Evolutionary conservation across 371 early-diverging fungal genomes (phyloP), one percentile per base, ranked within the genome.

Genomic region (Funneliformis caledonium): DNA sequence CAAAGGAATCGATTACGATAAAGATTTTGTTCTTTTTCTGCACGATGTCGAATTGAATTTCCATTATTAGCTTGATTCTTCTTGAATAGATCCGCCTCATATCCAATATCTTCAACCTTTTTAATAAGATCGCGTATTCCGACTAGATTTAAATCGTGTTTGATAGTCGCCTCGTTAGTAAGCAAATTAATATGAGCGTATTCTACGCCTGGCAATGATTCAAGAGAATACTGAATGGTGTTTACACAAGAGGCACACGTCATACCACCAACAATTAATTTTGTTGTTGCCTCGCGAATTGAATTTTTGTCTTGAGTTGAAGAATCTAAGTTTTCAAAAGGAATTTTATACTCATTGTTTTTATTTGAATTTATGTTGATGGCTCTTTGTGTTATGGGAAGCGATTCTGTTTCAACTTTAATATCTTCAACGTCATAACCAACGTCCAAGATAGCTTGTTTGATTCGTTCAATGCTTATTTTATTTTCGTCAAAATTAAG

Each of bases 201-300:
- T 1, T 83, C 48, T 19, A 98, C 89, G 0, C 97, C 97, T 0
- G 87, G 83, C 62, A 89, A 79, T 5, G 85, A 85, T 8, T 59
- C 59, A 0, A 98, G 83, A 1, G 88, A 89, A 2, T 85, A 84
- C 83, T 97, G 96, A 64, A 97, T 91, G 64, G 91, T 87, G 11
- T 90, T 89, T n/a, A 94, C 93, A 84, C 97, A 97, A 47, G 93
- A 92, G 0, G 96, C 90, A 82, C 96, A 96, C 1, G 96, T 93
- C 97, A 98, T 96, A n/a, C 98, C 97, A 82, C 19, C 31, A 91
- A 94, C 68, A 19, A 19, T 7, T 7, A 78, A 50, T 52, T 19
- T 48, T 33, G 68, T 78, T 1, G 16, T 76, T 19, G 68, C 50
- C 3, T 42, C 45, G 11, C n/a, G 7, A n/a, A 0, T 19, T 26